Conservation (phyloP, 129 eudicot genomes). For the Rutidosis leptorrhynchoides region DNA sequence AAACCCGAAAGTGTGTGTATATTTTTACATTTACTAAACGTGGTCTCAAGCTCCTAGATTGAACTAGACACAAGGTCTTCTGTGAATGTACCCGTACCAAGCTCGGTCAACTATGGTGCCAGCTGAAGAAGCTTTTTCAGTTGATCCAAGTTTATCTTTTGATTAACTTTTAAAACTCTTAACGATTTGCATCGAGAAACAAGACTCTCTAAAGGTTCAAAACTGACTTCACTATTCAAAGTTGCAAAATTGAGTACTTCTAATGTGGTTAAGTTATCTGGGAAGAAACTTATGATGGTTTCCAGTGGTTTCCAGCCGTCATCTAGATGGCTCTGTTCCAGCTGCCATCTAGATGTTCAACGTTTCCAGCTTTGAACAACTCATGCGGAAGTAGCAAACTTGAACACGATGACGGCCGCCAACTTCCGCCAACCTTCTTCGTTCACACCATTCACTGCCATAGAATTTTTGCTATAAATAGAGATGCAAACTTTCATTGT, state of each 20-base stretch:
- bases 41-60: slow-evolving; percentile 33
- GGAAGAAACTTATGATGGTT: too few species aligned
- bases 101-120: slow-evolving; percentile 59
- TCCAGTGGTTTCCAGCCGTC: too few species aligned
- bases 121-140: slow-evolving; percentile 47
- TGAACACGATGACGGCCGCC: too few species aligned
- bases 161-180: slow-evolving; percentile 62
- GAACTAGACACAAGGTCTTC: slow-evolving; percentile 45
- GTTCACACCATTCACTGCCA: too few species aligned
- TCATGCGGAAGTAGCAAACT: too few species aligned
- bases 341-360: too few species aligned
- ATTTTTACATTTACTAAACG: slow-evolving; percentile 46
- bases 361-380: too few species aligned
- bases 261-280: slow-evolving; percentile 60
- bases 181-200: slow-evolving; percentile 64
- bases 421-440: too few species aligned
- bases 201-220: slow-evolving; percentile 59
- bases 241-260: slow-evolving; percentile 64
- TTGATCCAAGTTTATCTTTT: slow-evolving; percentile 46
- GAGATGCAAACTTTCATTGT: too few species aligned
- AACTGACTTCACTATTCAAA: slow-evolving; percentile 54
- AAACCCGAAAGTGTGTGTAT: slow-evolving; percentile 57
- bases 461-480: too few species aligned
- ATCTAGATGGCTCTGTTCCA: too few species aligned
- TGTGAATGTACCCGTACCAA: slow-evolving; percentile 72